Percentiles rank a stretch among this genome's conserved stretches.
phyloP scores from a whole-genome alignment of 2,329 filamentous ascomycete species.

The Aureobasidium mangrovei region DNA sequence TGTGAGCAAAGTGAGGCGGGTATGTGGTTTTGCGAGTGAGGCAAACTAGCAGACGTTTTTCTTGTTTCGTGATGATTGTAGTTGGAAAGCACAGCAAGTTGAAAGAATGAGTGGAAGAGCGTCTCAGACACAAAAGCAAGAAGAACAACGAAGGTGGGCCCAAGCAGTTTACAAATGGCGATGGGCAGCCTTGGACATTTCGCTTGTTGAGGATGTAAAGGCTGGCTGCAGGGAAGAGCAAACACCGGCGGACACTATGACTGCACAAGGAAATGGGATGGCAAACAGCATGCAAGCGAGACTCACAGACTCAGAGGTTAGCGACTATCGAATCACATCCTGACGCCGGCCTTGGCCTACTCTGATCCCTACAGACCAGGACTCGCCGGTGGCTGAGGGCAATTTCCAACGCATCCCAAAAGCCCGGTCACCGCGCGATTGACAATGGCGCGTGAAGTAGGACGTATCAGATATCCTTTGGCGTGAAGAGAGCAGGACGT shows the following conservation, averaged over 20 bases:
- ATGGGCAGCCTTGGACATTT: background rate
- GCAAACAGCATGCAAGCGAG: slow-evolving; percentile 12
- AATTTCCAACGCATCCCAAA: slow-evolving; percentile 12
- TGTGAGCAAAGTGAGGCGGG: background rate
- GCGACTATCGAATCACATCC: slow-evolving; percentile 9
- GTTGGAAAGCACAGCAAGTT: background rate
- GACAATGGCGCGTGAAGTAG: slow-evolving; percentile 6
- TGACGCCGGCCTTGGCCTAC: background rate
- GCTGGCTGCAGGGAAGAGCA: slow-evolving; percentile 10
- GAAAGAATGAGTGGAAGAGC: background rate
- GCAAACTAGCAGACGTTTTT: background rate
- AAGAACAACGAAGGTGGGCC: background rate
- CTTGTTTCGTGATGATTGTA: background rate
- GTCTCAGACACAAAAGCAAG: slow-evolving; percentile 10
- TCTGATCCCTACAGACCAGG: background rate
- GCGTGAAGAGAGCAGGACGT: slow-evolving; percentile 3
- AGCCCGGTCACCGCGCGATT: slow-evolving; percentile 13
- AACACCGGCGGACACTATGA: slow-evolving; percentile 12
- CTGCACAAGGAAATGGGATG: slow-evolving; percentile 6
- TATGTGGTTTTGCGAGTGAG: background rate
- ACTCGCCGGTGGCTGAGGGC: slow-evolving; percentile 3
- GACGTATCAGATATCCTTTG: slow-evolving; percentile 12
- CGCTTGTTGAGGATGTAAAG: slow-evolving; percentile 8
- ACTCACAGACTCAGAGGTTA: slow-evolving; percentile 4
- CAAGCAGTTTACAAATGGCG: slow-evolving; percentile 6